Evolutionary conservation across 495 filamentous ascomycete genomes (phyloP), one percentile per base, ranked within the genome.

Genomic region (Trichoderma gamsii): DNA sequence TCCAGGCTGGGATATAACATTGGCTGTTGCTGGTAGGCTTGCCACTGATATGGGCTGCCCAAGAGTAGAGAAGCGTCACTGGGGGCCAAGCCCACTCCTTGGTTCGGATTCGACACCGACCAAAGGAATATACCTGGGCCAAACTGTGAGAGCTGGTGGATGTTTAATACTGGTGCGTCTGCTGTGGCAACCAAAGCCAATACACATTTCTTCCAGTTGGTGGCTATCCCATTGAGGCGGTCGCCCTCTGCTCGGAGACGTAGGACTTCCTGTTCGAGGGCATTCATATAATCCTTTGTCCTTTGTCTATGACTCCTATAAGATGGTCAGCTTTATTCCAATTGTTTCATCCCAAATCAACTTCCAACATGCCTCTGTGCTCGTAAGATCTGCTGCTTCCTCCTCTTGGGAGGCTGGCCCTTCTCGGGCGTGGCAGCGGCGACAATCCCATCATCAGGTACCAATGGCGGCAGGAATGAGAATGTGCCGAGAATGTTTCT

Each of bases 191-290:
- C 51, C n/a, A 56, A 56, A 7, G 51, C 51, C 51, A 56, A 6
- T 16, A n/a, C 51, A 11, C 51, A 56, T 56, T 25, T 56, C 51
- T 56, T 56, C 51, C 51, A 56, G n/a, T 56, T 25, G 8, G 18
- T 56, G n/a, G 51, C 51, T 56, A 56, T 56, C n/a, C 21, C 16
- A 23, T 25, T 56, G 2, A 56, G 51, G 0, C 51, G n/a, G 6
- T 56, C 51, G n/a, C 51, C 51, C n/a, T 56, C 51, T 56, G 51
- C 51, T 56, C 51, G 51, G 18, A 56, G 51, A 25, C 51, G 51
- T 2, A 56, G n/a, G 51, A 56, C 51, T 23, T 56, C 51, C 21
- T 56, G 51, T n/a, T 56, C 51, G 8, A 56, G 21, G 7, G 51
- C 51, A 56, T 56, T 23, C 51, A 56, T 56, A 9, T 56, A 56